Evolutionary conservation across 164 flowering plant genomes (phyloP), one percentile per base, ranked within the genome.

Genomic region (Vitis amurensis): DNA sequence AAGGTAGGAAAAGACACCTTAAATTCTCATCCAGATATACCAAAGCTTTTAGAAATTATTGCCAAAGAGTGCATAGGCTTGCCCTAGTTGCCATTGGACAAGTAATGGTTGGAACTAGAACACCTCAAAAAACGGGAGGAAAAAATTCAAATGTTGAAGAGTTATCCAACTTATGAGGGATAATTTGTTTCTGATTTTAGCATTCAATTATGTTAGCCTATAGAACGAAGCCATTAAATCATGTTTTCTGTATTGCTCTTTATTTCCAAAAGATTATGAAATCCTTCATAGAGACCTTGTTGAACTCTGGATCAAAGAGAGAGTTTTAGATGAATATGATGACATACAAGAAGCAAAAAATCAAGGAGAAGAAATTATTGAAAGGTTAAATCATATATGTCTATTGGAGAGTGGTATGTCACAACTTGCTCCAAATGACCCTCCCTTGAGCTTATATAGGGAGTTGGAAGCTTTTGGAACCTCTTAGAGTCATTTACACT

Each of bases 1-100:
- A 77, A 69, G 12, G 68, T 77, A 9, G 71, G 74, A 17, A 56
- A 73, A 23, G 63, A 31, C 10, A 61, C 57, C 14, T 44, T 72
- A 9, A 61, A 66, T 8, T 49, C 27, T 65, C 67, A 72, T 65
- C 68, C 53, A 9, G 55, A 61, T 2, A 72, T 77, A 50, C 49
- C 50, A 6, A 29, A 16, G 7, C 49, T 73, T 1, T 71, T 69
- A 0, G 16, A 44, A 19, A 8, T 4, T 14, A 62, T 70, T 15
- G 61, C 67, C 30, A 30, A 23, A 31, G 47, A 62, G 27, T 76
- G 76, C 11, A 6, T n/a, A 37, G 75, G 76, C 75, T 76, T 30
- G 67, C 71, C 11, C 68, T 76, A 9, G 51, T 61, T 11, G 47
- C 65, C 3, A 59, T 68, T 47, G 75, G 60, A 7, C 68, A 50